These are phyloP conservation scores for Peniophora sp. DNA, from an alignment of 1,284 basidiomycete genomes.

Conservation along the genomic window DNA sequence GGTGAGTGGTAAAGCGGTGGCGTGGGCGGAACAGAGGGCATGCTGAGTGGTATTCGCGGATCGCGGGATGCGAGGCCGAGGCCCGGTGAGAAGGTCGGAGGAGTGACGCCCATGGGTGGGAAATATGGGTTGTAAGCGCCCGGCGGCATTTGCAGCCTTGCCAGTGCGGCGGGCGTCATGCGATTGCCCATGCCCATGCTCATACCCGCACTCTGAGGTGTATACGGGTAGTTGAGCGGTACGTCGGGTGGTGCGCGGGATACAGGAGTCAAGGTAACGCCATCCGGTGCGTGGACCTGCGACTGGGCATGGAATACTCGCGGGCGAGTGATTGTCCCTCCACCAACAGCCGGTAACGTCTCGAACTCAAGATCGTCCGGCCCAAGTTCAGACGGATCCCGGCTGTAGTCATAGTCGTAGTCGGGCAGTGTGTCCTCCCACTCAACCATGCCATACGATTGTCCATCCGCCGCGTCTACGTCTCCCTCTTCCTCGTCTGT, in stretches of 20 bases:
- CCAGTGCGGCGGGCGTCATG: constrained; percentile 8
- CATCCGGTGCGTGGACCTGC: constrained; percentile 21
- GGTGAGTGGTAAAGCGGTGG: constrained; percentile 21
- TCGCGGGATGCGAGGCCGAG: neutral
- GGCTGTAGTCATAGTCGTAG: constrained; percentile 20
- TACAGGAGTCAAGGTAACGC: constrained; percentile 7
- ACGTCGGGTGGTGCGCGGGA: constrained; percentile 6
- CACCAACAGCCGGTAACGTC: constrained; percentile 54
- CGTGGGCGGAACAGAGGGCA: constrained; percentile 21
- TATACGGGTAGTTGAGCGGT: constrained; percentile 1
- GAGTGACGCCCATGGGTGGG: constrained; percentile 15
- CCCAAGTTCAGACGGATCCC: constrained; percentile 19
- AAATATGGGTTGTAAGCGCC: constrained; percentile 25
- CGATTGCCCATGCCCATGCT: neutral
- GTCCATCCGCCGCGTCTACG: constrained; percentile 35
- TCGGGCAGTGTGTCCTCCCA: constrained; percentile 50
- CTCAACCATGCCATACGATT: constrained; percentile 55
- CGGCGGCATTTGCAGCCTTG: constrained; percentile 3
- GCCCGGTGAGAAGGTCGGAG: constrained; percentile 8
- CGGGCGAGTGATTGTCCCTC: constrained; percentile 54
- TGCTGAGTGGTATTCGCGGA: constrained; percentile 11
- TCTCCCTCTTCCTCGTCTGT: constrained; percentile 38
- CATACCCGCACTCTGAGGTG: too few relatives aligned
- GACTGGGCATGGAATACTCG: constrained; percentile 54
- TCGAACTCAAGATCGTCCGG: constrained; percentile 26